These are phyloP conservation scores for Termitomyces sp. DNA, from an alignment of 768 basidiomycete species.

Conservation along the genomic window DNA sequence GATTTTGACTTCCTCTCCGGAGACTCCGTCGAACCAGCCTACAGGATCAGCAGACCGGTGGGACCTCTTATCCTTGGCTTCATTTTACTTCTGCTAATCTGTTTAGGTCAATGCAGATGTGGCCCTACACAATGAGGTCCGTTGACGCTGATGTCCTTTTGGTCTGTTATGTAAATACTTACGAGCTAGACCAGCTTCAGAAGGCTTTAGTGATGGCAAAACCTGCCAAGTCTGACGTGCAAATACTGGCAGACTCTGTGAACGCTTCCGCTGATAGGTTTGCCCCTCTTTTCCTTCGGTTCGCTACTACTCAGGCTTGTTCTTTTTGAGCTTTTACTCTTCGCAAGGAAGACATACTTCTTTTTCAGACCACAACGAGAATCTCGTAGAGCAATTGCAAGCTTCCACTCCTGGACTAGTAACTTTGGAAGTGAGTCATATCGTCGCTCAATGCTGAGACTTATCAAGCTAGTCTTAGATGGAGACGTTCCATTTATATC, in stretches of 20 bases:
- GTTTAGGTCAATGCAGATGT: slow-evolving; percentile 56
- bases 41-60: slow-evolving; percentile 66
- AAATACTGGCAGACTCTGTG: slow-evolving; percentile 40
- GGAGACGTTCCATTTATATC: slow-evolving; percentile 81
- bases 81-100: slow-evolving; percentile 1
- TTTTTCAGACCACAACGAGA: slow-evolving; percentile 68
- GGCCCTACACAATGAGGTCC: slow-evolving; percentile 45
- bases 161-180: background rate
- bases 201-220: slow-evolving; percentile 39
- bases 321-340: slow-evolving; percentile 66
- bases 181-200: slow-evolving; percentile 33
- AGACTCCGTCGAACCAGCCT: slow-evolving; percentile 41
- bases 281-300: background rate
- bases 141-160: slow-evolving; percentile 15
- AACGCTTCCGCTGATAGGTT: slow-evolving; percentile 86
- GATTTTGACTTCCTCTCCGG: slow-evolving; percentile 67
- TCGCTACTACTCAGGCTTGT: background rate
- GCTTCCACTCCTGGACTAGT: slow-evolving; percentile 46
- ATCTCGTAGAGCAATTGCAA: slow-evolving; percentile 54
- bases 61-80: background rate
- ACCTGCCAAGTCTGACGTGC: slow-evolving; percentile 29
- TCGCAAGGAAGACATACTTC: slow-evolving; percentile 82
- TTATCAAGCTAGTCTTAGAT: slow-evolving; percentile 41
- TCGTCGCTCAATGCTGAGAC: background rate
- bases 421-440: slow-evolving; percentile 60